These are phyloP conservation scores for Geotrichum candidum DNA, from an alignment of 1,139 yeast species.

Conservation along the genomic window DNA sequence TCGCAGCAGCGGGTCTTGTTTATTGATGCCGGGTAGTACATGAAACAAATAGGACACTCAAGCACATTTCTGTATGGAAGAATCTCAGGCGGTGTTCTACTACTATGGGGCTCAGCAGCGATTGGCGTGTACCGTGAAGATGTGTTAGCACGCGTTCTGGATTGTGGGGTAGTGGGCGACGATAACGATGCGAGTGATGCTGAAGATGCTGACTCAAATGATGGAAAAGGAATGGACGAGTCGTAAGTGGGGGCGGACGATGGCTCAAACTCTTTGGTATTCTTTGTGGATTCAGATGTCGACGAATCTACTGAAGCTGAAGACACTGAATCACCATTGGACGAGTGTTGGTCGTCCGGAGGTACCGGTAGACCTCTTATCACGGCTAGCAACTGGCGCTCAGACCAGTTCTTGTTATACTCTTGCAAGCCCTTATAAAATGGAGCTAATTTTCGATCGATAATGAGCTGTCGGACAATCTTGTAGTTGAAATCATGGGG, in stretches of 20 bases:
- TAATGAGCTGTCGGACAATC: conserved; percentile 61
- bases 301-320: background rate
- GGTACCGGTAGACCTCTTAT: conserved; percentile 37
- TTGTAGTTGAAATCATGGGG: conserved; percentile 70
- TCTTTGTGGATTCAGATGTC: background rate
- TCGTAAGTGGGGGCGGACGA: conserved; percentile 11
- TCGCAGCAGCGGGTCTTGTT: conserved; percentile 86
- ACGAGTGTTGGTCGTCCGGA: conserved; percentile 12
- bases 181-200: background rate
- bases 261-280: background rate
- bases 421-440: conserved; percentile 88
- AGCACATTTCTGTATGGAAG: conserved; percentile 56
- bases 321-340: background rate
- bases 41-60: conserved; percentile 94
- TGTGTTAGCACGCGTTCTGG: conserved; percentile 15
- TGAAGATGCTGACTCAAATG: conserved; percentile 2
- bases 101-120: conserved; percentile 1
- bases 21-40: conserved; percentile 72
- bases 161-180: conserved; percentile 14
- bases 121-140: conserved; percentile 16
- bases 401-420: conserved; percentile 68
- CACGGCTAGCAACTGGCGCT: conserved; percentile 57
- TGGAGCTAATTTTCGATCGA: conserved; percentile 72
- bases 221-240: conserved; percentile 10
- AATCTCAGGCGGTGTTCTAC: conserved; percentile 32